Evolutionary conservation across 306 rosid genomes (phyloP), one percentile per base, ranked within the genome.

Genomic region (Calophaca sinica): DNA sequence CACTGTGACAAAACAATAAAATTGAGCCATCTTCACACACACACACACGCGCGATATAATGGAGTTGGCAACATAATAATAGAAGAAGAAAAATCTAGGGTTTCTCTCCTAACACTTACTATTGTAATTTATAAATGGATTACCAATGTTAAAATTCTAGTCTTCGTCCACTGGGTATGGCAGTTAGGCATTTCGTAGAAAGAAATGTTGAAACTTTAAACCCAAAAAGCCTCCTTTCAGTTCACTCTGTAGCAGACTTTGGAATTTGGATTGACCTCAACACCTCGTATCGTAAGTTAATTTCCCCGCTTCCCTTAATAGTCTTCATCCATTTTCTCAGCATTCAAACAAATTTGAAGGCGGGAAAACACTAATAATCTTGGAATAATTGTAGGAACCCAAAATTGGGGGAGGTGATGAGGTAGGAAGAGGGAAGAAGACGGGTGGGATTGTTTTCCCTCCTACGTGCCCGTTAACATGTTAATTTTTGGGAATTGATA

Each of bases 191-290:
- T 33, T 33, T 33, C 4, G 4, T 33, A 20, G 26, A 20, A 20
- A 20, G 26, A 66, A 76, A 67, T 44, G 14, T 33, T 66, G 28
- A 10, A 26, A 3, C 54, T 36, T 68, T 12, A n/a, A 57, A 33
- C 7, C 31, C 11, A 31, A 42, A 10, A 9, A n/a, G 38, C 66
- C n/a, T 54, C 65, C n/a, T 64, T 44, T 59, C 61, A 7, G 9
- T 50, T n/a, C 13, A 31, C 62, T 35, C 57, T 51, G 29, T 5
- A 51, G 57, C 29, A 8, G 28, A 53, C 3, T 39, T 7, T 6
- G 46, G 68, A 7, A n/a, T 13, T 29, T 14, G 31, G 3, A 68
- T 49, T 68, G 60, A 68, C 60, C 46, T n/a, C n/a, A n/a, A n/a
- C n/a, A n/a, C n/a, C n/a, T 5, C 45, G 48, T 8, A 42, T 38